Evolutionary conservation across 768 basidiomycete species (phyloP).

Genomic region (Fomitopsis serialis): DNA sequence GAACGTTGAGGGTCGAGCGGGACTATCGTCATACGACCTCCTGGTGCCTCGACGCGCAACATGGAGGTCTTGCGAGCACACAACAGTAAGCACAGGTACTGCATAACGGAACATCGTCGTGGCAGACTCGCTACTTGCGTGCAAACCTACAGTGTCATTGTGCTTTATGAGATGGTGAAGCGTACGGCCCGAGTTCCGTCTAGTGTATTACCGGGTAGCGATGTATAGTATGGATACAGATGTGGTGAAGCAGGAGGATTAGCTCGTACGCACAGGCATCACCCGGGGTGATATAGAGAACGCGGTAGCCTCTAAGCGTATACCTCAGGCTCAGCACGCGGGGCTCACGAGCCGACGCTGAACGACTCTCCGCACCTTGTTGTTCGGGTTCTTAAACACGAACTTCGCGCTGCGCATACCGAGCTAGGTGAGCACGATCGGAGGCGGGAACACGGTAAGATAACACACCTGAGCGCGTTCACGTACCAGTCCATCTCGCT

Average conservation of each 20-base stretch:
- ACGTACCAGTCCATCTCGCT: conserved; percentile 99
- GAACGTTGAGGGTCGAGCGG: too few species aligned
- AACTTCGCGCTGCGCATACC: conserved; percentile 83
- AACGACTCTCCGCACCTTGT: conserved; percentile 95
- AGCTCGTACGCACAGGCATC: neutral
- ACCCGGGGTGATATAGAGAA: neutral
- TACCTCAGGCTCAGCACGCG: too few species aligned
- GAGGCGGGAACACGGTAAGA: conserved; percentile 4
- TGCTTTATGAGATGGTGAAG: too few species aligned
- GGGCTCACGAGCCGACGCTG: conserved; percentile 39
- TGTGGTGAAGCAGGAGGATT: neutral
- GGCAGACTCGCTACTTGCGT: too few species aligned
- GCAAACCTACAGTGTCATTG: too few species aligned
- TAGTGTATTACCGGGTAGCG: too few species aligned
- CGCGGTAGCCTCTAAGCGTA: conserved; percentile 1
- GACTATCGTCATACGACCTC: too few species aligned
- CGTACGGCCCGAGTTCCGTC: too few species aligned
- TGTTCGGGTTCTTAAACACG: conserved; percentile 86
- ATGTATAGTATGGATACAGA: neutral
- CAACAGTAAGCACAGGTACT: too few species aligned
- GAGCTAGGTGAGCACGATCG: neutral
- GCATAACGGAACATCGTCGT: too few species aligned
- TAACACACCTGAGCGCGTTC: conserved; percentile 74
- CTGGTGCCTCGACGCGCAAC: too few species aligned
- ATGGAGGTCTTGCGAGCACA: too few species aligned